phyloP scores from a whole-genome alignment of 164 flowering plant genomes.

The Chloranthus sessilifolius region DNA sequence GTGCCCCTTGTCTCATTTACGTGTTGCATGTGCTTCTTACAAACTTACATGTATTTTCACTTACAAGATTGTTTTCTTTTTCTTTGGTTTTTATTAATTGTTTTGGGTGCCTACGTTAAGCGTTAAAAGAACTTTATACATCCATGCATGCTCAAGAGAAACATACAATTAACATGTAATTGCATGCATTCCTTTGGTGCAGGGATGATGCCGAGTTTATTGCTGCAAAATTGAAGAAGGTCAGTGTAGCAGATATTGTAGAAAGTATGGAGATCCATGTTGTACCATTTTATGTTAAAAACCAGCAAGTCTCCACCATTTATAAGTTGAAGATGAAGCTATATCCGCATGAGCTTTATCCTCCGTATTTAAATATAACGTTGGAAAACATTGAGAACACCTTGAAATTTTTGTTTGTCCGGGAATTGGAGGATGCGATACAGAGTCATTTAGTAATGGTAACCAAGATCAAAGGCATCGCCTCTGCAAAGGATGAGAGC shows the following conservation, averaged over 20 bases:
- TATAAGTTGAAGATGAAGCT: constrained; percentile 68
- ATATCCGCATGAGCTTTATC: constrained; percentile 38
- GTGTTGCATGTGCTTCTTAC: too few species aligned
- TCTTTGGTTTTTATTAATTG: too few species aligned
- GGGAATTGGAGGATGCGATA: constrained; percentile 63
- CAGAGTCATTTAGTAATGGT: constrained; percentile 45
- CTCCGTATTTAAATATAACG: constrained; percentile 36
- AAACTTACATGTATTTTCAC: background rate
- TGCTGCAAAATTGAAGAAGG: constrained; percentile 62
- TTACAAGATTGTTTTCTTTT: constrained; percentile 1
- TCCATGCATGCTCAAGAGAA: too few species aligned
- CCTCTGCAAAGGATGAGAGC: constrained; percentile 17
- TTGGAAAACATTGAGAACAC: constrained; percentile 41
- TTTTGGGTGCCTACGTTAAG: too few species aligned
- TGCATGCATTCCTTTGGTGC: constrained; percentile 16
- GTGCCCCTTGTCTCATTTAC: too few species aligned
- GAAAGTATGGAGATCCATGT: constrained; percentile 66
- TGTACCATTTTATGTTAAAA: constrained; percentile 32
- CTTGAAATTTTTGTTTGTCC: constrained; percentile 31
- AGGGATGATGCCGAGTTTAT: constrained; percentile 62
- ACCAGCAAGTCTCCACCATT: constrained; percentile 31
- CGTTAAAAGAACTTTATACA: too few species aligned
- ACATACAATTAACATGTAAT: too few species aligned
- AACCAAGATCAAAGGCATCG: constrained; percentile 59
- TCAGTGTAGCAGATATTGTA: constrained; percentile 63